Base-by-base conservation (phyloP, 2,329 filamentous ascomycete genomes). In the Leptographium flavum region DNA sequence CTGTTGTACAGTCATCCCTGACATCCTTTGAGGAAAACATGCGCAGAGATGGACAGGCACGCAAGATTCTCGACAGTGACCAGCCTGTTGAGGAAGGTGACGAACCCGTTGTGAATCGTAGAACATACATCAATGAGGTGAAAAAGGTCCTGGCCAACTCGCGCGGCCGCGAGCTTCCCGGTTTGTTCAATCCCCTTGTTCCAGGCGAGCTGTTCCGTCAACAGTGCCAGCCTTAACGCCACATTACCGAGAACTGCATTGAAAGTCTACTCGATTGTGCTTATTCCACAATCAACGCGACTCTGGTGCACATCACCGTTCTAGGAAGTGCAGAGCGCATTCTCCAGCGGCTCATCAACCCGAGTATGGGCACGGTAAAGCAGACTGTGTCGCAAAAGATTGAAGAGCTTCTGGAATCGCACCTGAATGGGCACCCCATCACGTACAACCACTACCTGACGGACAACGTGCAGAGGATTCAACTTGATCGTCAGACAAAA, bases 1-100 rank as follows among this genome's bases (percentile, higher is more conserved):
- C 75, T 0, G 61, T 71, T 0, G 60, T 78, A 2, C 73, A 78
- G 44, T 66, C 71, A 31, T 55, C 66, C 2, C 68, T 71, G 39
- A 46, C 57, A 0, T 56, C 61, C 0, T 81, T 80, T 35, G 6
- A n/a, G 28, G n/a, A 17, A 9, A 36, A 15, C 17, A 39, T 39
- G 17, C 13, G 42, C 15, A 15, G n/a, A 5, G 4, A 21, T 5
- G 33, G 27, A 7, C 28, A 21, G n/a, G 27, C 46, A 19, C 19
- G 41, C 27, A 32, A 14, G 5, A 30, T 44, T 15, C 19, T 21
- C 17, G 41, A 27, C 19, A 42, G 11, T 11, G 17, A 32, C 4
- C 4, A 21, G 17, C 10, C 3, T 28, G n/a, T n/a, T n/a, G n/a
- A n/a, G 15, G 9, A 4, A 40, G n/a, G 2, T 21, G 5, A 40